phyloP scores from a whole-genome alignment of 306 rosid species.

The Morella rubra region DNA sequence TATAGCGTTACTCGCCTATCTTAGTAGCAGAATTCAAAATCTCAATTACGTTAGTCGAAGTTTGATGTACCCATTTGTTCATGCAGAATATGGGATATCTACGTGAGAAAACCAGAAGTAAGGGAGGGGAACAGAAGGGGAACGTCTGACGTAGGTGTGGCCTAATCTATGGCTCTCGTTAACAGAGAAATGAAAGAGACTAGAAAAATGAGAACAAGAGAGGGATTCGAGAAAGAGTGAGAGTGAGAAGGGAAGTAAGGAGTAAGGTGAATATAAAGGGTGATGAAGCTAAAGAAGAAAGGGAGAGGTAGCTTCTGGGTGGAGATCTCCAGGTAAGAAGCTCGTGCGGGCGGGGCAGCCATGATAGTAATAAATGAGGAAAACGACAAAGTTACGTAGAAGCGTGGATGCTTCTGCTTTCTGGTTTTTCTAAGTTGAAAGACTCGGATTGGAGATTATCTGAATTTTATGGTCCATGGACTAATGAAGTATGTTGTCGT shows the following conservation, averaged over 20 bases:
- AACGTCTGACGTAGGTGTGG: too few relatives aligned
- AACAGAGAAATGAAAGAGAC: not conserved
- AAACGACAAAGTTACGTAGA: constrained; percentile 47
- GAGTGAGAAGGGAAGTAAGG: not conserved
- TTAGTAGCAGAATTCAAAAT: too few relatives aligned
- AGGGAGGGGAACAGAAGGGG: too few relatives aligned
- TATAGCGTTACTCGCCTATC: not conserved
- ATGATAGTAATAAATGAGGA: constrained; percentile 15
- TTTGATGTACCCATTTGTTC: too few relatives aligned
- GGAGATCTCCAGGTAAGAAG: constrained; percentile 46
- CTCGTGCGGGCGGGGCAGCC: not conserved
- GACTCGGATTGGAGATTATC: not conserved
- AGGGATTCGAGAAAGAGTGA: not conserved
- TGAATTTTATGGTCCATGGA: constrained; percentile 14
- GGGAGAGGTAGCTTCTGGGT: constrained; percentile 58
- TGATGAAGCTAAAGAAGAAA: constrained; percentile 36
- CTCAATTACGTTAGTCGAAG: too few relatives aligned
- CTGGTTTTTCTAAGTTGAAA: constrained; percentile 7
- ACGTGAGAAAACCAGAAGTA: too few relatives aligned
- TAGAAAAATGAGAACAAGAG: not conserved
- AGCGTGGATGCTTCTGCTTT: constrained; percentile 51
- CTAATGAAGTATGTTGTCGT: constrained; percentile 45
- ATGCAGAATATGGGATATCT: too few relatives aligned
- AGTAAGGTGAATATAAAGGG: constrained; percentile 27
- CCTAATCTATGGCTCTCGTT: not conserved